Evolutionary conservation across 2,329 filamentous ascomycete genomes (phyloP), one percentile per base, ranked within the genome.

Genomic region (Stemphylium vesicarium): DNA sequence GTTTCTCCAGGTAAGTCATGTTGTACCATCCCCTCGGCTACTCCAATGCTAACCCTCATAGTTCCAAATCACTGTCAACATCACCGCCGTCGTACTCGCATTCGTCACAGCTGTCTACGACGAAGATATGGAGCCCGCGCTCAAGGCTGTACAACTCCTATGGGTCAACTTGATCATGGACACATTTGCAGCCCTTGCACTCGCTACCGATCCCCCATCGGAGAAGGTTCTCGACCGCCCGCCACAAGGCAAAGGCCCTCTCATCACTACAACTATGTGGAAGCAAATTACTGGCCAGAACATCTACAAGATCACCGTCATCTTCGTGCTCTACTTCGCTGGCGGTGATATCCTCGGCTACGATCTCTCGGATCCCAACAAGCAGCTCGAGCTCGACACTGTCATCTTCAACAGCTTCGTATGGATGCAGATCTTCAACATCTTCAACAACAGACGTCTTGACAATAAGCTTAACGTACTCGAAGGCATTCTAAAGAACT

Each of bases 91-190:
- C 22, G 91, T 98, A 20, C 96, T 94, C 5, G 97, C 98, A 75
- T 98, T 98, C 83, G 79, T 98, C 67, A 97, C 94, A 10, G 94
- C 95, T n/a, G 92, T 94, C 5, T 83, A 96, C 47, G 93, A 94
- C 63, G 43, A 51, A 1, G 50, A 65, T n/a, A 96, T 97, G 91
- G 92, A 92, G 22, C 94, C 98, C 77, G 95, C 92, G 60, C 83
- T 98, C 53, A 92, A 96, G 50, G 94, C 94, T 0, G 95, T 98
- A 38, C 95, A 98, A 79, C 86, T 98, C 22, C 86, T 98, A 42
- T 98, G 95, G 94, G 94, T 98, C 67, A 98, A 98, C 78, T 83
- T 98, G 45, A 94, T 98, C 64, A 98, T 95, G 45, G 95, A 98
- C 69, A 94, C 94, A 75, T 87, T 98, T 43, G 95, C 94, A 29